A percentile compares a stretch with the other conserved stretches of the same genome.
phyloP scores from a whole-genome alignment of 352 stramenopile genomes.

The Globisporangium takayamanum region DNA sequence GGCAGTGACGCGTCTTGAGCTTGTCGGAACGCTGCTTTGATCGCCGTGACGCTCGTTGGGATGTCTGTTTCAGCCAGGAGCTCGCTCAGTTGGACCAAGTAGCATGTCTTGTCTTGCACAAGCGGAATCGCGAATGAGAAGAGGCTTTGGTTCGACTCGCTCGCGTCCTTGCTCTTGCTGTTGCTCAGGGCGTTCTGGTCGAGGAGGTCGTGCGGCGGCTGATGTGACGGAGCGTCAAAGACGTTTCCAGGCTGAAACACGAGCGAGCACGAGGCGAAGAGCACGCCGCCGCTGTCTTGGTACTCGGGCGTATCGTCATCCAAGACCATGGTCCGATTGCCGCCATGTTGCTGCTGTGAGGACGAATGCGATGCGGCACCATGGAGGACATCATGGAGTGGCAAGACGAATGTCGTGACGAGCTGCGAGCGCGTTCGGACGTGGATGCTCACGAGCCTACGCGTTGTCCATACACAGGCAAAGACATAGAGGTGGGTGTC shows the following conservation, averaged over 20 bases:
- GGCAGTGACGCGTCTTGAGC: conserved; percentile 24
- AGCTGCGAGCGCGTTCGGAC: conserved; percentile 23
- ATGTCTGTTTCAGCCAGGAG: conserved; percentile 23
- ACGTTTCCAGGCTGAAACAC: conserved; percentile 24
- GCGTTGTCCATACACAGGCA: background rate
- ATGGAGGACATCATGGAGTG: conserved; percentile 16
- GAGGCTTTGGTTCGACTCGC: background rate
- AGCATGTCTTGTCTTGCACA: conserved; percentile 22
- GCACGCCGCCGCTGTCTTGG: conserved; percentile 16
- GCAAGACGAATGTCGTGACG: conserved; percentile 31
- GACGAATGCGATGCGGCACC: background rate
- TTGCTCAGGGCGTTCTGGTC: background rate
- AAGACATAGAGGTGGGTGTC: background rate
- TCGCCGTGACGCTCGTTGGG: conserved; percentile 25
- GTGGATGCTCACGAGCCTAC: conserved; percentile 28
- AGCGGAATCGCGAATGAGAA: conserved; percentile 31
- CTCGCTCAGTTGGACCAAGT: conserved; percentile 30
- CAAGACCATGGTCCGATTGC: conserved; percentile 23
- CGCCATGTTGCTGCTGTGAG: background rate
- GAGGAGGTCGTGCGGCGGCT: background rate
- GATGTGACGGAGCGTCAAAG: background rate
- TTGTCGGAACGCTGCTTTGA: conserved; percentile 33
- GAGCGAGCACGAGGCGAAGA: conserved; percentile 34
- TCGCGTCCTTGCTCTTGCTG: background rate
- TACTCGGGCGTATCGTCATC: conserved; percentile 21